These are phyloP conservation scores for Aspergillus aculeatinus DNA, from an alignment of 2,329 filamentous ascomycete species.

Conservation along the genomic window DNA sequence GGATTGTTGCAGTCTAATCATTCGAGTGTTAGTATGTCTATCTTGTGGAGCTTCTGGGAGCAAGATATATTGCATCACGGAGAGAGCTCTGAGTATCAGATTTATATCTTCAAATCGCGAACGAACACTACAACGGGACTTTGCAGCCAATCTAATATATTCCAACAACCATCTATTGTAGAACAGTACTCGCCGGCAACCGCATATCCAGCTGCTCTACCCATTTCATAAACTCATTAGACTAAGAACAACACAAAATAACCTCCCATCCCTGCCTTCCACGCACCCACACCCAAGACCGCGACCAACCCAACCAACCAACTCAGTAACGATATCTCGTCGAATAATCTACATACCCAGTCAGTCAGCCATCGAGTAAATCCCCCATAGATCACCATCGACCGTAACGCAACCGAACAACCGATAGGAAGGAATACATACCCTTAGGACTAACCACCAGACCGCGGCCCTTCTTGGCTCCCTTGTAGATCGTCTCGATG, in stretches of 20 bases:
- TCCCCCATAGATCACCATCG: neutral
- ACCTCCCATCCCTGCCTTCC: neutral
- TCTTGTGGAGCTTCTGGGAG: too few species aligned
- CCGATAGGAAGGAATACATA: conserved; percentile 29
- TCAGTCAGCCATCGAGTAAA: conserved; percentile 5
- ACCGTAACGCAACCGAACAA: neutral
- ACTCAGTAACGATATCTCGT: conserved; percentile 66
- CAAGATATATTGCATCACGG: too few species aligned
- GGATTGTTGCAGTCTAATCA: too few species aligned
- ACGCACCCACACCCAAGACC: too few species aligned
- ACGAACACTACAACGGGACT: too few species aligned
- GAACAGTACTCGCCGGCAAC: neutral
- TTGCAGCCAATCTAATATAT: neutral
- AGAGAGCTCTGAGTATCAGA: too few species aligned
- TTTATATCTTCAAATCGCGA: too few species aligned
- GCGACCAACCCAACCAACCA: neutral
- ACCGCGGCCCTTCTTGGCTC: conserved; percentile 97
- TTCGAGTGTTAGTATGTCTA: too few species aligned
- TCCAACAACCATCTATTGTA: neutral
- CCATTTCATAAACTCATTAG: conserved; percentile 15
- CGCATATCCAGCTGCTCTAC: neutral
- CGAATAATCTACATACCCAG: conserved; percentile 53
- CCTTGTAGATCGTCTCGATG: conserved; percentile 94
- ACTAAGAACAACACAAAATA: neutral
- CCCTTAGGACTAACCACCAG: conserved; percentile 94